Evolutionary conservation across 2,329 filamentous ascomycete genomes (phyloP), one percentile per base, ranked within the genome.

Genomic region (Colletotrichum sp.): DNA sequence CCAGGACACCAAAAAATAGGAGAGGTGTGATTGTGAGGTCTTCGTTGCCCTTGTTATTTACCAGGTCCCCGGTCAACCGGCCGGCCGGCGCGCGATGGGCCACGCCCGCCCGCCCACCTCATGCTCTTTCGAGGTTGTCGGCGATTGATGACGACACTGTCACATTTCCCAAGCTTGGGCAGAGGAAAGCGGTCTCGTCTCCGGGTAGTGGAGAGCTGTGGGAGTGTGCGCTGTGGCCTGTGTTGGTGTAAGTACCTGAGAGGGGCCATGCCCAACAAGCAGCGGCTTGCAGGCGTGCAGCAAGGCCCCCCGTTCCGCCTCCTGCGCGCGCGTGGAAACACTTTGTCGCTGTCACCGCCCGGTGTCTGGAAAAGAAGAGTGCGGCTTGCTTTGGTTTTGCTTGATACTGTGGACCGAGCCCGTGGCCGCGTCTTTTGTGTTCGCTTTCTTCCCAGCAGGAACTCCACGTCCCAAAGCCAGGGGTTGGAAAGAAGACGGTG

Each of bases 121-220:
- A 61, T 31, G 12, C 29, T 51, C 16, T 58, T 58, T 58, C 16
- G 55, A 36, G 21, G n/a, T 21, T 29, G 65, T 67, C 65, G 65
- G 65, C 54, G 65, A 67, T 67, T 67, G 65, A 67, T 67, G 65
- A 67, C 65, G 65, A 67, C 65, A 67, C 51, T 67, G 65, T 66
- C 63, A 38, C 43, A 66, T 55, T 66, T 29, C 33, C 63, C 27
- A 66, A 31, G 57, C 29, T 29, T 34, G 57, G 29, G 18, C 57
- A 61, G 33, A 21, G 29, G 27, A 21, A 47, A 43, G 63, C 34
- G 33, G 31, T 43, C 29, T 62, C 21, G 36, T 36, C 62, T 21
- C 18, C 38, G n/a, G n/a, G 38, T 36, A 31, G 65, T 67, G 65
- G 65, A 58, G 65, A 67, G 65, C 65, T 67, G 54, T 67, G 54